Evolutionary conservation across 2,329 filamentous ascomycete genomes (phyloP).

Genomic region (Clarireedia hainanense): DNA sequence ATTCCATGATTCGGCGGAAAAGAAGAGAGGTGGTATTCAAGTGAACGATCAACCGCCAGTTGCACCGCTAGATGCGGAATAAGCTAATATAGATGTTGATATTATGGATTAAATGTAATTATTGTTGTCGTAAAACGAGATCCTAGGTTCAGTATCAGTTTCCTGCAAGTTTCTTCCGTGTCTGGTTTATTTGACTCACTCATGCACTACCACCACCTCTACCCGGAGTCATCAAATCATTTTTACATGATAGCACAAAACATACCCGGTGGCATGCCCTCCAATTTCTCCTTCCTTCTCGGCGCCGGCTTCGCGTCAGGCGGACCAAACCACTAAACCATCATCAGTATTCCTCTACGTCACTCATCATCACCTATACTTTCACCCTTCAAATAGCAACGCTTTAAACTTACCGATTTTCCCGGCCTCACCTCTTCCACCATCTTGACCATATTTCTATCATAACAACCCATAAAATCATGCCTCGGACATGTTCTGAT

Average conservation of each 20-base stretch:
- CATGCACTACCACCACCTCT: neutral
- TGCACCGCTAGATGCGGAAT: constrained; percentile 72
- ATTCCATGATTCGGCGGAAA: constrained; percentile 72
- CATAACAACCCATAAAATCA: constrained; percentile 1
- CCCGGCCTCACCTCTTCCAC: constrained; percentile 2
- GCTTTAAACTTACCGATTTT: neutral
- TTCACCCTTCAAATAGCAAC: neutral
- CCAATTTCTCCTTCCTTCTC: neutral
- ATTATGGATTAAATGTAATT: neutral
- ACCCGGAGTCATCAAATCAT: neutral
- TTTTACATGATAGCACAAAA: constrained; percentile 5
- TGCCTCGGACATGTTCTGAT: neutral
- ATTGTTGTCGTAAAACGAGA: neutral
- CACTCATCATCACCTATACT: neutral
- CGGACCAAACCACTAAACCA: constrained; percentile 6
- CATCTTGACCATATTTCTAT: constrained; percentile 6
- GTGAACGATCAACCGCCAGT: constrained; percentile 72
- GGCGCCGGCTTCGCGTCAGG: neutral
- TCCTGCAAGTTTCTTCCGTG: neutral
- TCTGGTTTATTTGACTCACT: neutral
- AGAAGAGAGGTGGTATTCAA: constrained; percentile 84
- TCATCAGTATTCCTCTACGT: neutral
- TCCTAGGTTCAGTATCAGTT: neutral
- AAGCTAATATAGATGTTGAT: constrained; percentile 18
- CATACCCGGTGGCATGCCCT: neutral